Conservation (phyloP, 2,329 filamentous ascomycete genomes). For the Aureobasidium sp. region DNA sequence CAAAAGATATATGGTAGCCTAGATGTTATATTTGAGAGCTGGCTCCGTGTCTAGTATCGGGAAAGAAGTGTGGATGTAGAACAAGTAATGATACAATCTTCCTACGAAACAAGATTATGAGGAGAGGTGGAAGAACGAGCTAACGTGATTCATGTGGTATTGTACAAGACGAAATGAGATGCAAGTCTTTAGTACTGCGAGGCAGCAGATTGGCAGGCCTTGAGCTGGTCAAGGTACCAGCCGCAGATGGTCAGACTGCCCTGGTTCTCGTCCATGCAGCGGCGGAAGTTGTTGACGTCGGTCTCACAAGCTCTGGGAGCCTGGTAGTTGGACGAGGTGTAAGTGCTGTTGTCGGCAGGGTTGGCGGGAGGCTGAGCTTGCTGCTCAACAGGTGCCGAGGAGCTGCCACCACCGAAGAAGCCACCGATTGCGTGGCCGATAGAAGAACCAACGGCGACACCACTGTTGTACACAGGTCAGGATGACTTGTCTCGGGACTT, state of each 20-base stretch:
- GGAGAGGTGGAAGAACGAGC: neutral
- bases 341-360: constrained; percentile 31
- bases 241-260: constrained; percentile 94
- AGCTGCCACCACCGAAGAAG: constrained; percentile 70
- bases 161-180: neutral
- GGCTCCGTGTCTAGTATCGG: neutral
- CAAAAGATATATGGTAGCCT: constrained; percentile 20
- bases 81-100: constrained; percentile 13
- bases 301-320: constrained; percentile 56
- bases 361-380: constrained; percentile 38
- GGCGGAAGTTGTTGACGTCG: constrained; percentile 79
- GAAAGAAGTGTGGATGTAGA: neutral
- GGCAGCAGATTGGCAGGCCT: constrained; percentile 45
- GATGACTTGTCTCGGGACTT: neutral
- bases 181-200: constrained; percentile 38
- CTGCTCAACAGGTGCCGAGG: constrained; percentile 47
- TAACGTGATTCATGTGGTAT: constrained; percentile 11
- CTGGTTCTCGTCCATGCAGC: constrained; percentile 91
- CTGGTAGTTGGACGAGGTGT: constrained; percentile 31
- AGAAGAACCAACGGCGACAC: constrained; percentile 91
- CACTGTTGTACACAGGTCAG: constrained; percentile 49
- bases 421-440: constrained; percentile 93
- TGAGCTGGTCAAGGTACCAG: constrained; percentile 96
- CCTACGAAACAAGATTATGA: neutral
- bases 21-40: constrained; percentile 10